Evolutionary conservation across 768 basidiomycete genomes (phyloP), one percentile per base, ranked within the genome.

Genomic region (Tulasnella sp.): DNA sequence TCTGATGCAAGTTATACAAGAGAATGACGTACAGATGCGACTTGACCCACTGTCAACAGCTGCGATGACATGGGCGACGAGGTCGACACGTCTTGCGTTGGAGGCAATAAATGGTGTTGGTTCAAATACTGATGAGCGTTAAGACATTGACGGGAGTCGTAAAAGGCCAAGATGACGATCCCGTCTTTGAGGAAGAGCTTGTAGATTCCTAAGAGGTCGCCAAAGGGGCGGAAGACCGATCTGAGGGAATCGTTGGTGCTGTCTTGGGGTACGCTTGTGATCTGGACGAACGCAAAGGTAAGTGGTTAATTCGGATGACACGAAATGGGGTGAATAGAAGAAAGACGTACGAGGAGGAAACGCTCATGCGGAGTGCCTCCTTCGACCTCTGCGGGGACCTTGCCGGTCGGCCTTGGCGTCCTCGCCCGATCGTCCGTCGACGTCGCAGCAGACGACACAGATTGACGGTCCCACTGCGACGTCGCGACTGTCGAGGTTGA

Each of bases 131-230:
- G 71, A 73, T 78, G 58, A 42, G 78, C 34, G 31, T 78, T 12
- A 64, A 71, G 42, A 54, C 75, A 76, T 31, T 78, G 25, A 54
- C 70, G 67, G 45, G 73, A 49, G 29, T 77, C 77, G 64, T 67
- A 70, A 31, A 76, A 75, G 14, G 37, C 72, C 67, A 72, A 69
- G 39, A 79, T 67, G 68, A 91, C 83, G 58, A 87, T 82, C 8
- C 89, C 89, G 45, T 87, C 84, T 70, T 84, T 83, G 71, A 87
- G 87, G 78, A 85, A 86, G 40, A 86, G 86, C 42, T 86, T 85
- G 78, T 87, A 88, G 71, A 91, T 85, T 11, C 88, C 89, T 80
- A 89, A 89, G 76, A 91, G 85, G 69, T 81, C 81, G 42, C 81
- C 80, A 49, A 76, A 64, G 52, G 45, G 38, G 17, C 71, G 67